Evolutionary conservation across 163 green algal species (phyloP).

Genomic region (Scenedesmus sp.): DNA sequence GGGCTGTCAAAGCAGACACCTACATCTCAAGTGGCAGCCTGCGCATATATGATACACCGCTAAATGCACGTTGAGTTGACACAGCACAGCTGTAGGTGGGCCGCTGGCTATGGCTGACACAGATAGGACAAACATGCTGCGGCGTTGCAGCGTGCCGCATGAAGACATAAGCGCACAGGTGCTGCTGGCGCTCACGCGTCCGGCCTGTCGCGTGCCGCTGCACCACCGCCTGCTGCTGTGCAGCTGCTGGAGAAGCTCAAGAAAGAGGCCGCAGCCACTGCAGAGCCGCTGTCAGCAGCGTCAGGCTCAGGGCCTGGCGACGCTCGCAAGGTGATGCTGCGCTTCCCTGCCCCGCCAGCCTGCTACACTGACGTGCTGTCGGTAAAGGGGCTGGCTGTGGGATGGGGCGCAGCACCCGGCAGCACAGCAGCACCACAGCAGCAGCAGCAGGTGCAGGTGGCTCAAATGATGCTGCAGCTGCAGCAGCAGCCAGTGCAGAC

Average conservation of each 20-base stretch:
- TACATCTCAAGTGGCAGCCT: too few relatives aligned
- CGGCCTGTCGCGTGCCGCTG: neutral
- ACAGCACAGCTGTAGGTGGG: too few relatives aligned
- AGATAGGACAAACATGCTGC: too few relatives aligned
- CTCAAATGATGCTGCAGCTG: neutral
- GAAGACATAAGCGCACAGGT: too few relatives aligned
- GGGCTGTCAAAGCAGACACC: too few relatives aligned
- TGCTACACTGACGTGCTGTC: slow-evolving; percentile 74
- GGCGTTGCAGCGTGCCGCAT: too few relatives aligned
- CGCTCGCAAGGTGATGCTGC: slow-evolving; percentile 70
- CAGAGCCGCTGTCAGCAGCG: slow-evolving; percentile 56
- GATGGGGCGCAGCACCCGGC: slow-evolving; percentile 59
- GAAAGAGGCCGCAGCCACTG: slow-evolving; percentile 25
- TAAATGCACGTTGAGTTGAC: too few relatives aligned
- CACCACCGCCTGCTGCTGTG: neutral
- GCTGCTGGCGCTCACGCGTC: neutral
- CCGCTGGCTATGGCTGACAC: too few relatives aligned
- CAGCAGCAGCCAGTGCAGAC: slow-evolving; percentile 7
- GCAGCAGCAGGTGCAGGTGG: neutral
- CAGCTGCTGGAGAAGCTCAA: slow-evolving; percentile 79
- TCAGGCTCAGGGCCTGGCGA: slow-evolving; percentile 68
- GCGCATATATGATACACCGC: too few relatives aligned
- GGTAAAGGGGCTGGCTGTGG: slow-evolving; percentile 66
- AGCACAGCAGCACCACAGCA: neutral
- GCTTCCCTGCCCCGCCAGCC: slow-evolving; percentile 72